These are phyloP conservation scores for Penicillium sp. DNA, from an alignment of 2,329 filamentous ascomycete genomes.

Conservation along the genomic window DNA sequence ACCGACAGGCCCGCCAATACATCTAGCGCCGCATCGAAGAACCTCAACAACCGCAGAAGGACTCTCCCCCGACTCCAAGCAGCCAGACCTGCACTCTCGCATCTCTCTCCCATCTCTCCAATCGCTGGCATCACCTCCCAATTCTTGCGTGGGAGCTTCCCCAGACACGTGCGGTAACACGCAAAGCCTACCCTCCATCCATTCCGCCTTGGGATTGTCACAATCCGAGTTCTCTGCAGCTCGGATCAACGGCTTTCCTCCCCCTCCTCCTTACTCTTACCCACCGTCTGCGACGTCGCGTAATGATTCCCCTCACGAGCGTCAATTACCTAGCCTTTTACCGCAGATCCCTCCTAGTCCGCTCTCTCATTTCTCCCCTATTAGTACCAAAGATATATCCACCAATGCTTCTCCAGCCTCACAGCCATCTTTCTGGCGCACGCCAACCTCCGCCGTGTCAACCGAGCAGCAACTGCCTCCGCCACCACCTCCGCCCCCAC, in stretches of 20 bases:
- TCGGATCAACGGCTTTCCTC: constrained; percentile 26
- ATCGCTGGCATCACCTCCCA: constrained; percentile 40
- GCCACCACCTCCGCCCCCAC: constrained; percentile 27
- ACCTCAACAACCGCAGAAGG: constrained; percentile 10
- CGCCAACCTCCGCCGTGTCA: constrained; percentile 7
- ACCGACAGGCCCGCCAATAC: not conserved
- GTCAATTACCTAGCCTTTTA: constrained; percentile 30
- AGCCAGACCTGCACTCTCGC: constrained; percentile 19
- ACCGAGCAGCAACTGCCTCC: constrained; percentile 3
- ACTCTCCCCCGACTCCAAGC: constrained; percentile 32
- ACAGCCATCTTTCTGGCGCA: constrained; percentile 30
- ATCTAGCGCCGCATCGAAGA: constrained; percentile 1
- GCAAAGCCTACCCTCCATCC: constrained; percentile 43
- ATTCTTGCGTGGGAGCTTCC: constrained; percentile 32
- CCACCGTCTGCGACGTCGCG: constrained; percentile 28
- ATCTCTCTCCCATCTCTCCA: constrained; percentile 43
- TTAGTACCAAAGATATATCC: constrained; percentile 38
- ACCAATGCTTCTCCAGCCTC: constrained; percentile 38
- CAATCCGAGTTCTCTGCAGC: constrained; percentile 28
- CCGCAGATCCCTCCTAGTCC: constrained; percentile 36
- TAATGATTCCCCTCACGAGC: constrained; percentile 31
- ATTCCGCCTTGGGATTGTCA: constrained; percentile 37
- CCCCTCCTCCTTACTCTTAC: constrained; percentile 25
- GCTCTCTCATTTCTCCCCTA: constrained; percentile 40
- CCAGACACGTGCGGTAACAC: constrained; percentile 30